These are phyloP conservation scores for Penicillium crustosum DNA, from an alignment of 2,329 filamentous ascomycete genomes.

Conservation along the genomic window DNA sequence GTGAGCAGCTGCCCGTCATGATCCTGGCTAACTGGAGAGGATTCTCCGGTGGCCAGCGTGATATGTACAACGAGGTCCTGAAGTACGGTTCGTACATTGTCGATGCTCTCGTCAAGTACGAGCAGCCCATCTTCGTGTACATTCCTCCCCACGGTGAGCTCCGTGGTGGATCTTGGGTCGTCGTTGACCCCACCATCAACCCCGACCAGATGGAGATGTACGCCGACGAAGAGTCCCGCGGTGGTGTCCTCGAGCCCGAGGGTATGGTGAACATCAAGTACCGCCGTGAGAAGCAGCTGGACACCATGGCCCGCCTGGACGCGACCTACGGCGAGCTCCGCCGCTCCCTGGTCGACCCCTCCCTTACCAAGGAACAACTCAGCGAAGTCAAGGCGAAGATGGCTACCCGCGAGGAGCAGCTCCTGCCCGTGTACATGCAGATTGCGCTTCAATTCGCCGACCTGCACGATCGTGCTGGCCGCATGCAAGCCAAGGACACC, in stretches of 20 bases:
- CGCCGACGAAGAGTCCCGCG: conserved; percentile 88
- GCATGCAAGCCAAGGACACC: conserved; percentile 96
- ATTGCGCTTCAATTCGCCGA: conserved; percentile 97
- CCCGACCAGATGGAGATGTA: conserved; percentile 99
- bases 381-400: conserved; percentile 81
- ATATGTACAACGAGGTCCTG: conserved; percentile 99
- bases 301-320: conserved; percentile 95
- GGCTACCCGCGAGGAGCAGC: conserved; percentile 77
- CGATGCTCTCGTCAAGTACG: conserved; percentile 94
- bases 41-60: conserved; percentile 98
- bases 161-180: conserved; percentile 98
- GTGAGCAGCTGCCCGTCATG: conserved; percentile 97
- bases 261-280: conserved; percentile 99
- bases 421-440: conserved; percentile 90
- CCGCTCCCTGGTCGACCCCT: conserved; percentile 69
- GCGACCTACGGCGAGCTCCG: conserved; percentile 78
- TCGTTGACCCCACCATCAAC: conserved; percentile 98
- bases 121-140: conserved; percentile 98
- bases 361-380: conserved; percentile 70
- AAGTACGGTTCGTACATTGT: conserved; percentile 99
- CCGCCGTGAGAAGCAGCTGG: conserved; percentile 93
- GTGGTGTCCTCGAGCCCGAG: conserved; percentile 96
- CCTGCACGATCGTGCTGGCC: conserved; percentile 91
- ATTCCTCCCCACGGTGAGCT: conserved; percentile 96
- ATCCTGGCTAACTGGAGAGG: conserved; percentile 99